These are phyloP conservation scores for Daldinia eschscholtzii DNA, from an alignment of 2,329 filamentous ascomycete species.

Conservation along the genomic window DNA sequence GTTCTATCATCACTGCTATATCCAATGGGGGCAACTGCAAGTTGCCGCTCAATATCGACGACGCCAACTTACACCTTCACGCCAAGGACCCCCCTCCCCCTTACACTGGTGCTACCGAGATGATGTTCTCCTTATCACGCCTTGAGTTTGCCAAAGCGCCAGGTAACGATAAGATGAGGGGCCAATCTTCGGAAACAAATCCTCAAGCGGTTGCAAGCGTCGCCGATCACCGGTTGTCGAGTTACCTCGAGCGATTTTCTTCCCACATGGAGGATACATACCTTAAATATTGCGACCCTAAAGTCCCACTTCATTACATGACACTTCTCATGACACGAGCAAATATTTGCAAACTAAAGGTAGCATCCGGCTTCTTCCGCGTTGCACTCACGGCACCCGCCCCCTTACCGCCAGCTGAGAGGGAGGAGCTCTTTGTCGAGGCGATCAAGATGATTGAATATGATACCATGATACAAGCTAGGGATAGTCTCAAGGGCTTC, in stretches of 20 bases:
- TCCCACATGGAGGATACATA: constrained; percentile 69
- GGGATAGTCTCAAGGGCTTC: constrained; percentile 65
- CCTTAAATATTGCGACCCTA: constrained; percentile 67
- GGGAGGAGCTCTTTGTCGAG: constrained; percentile 66
- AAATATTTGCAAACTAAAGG: constrained; percentile 68
- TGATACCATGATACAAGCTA: constrained; percentile 67
- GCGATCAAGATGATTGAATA: constrained; percentile 71
- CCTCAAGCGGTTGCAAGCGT: constrained; percentile 62
- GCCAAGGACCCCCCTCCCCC: constrained; percentile 66
- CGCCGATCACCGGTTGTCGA: constrained; percentile 63
- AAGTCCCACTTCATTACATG: constrained; percentile 71
- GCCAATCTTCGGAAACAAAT: constrained; percentile 50
- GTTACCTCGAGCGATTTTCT: constrained; percentile 66
- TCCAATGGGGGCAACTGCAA: constrained; percentile 67
- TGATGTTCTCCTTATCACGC: constrained; percentile 69
- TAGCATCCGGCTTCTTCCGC: constrained; percentile 66
- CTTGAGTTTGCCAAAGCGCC: constrained; percentile 69
- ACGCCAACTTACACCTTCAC: constrained; percentile 69
- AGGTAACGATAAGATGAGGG: constrained; percentile 60
- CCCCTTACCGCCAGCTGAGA: constrained; percentile 60
- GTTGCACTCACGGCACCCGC: constrained; percentile 57
- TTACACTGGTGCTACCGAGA: constrained; percentile 68
- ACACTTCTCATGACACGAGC: constrained; percentile 69
- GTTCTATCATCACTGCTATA: constrained; percentile 68
- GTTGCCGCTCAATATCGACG: constrained; percentile 72